Evolutionary conservation across 805 yeast species (phyloP).

Genomic region (Candida sanyiensis): DNA sequence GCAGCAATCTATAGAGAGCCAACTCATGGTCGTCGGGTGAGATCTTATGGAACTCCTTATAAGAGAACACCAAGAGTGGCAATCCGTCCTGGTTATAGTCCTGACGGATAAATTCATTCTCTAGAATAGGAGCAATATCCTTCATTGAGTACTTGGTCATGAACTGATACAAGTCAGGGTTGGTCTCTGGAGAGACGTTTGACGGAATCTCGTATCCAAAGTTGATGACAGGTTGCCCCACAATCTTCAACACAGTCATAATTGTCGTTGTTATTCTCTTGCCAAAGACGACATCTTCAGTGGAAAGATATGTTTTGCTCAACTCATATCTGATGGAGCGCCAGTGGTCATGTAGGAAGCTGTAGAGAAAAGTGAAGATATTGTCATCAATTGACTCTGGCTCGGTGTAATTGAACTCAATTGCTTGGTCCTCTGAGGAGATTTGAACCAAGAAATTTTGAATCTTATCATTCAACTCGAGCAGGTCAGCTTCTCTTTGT

Average conservation of each 20-base stretch:
- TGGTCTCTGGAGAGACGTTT: conserved; percentile 44
- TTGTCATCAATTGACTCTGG: conserved; percentile 21
- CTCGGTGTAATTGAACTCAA: conserved; percentile 19
- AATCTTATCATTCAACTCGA: conserved; percentile 34
- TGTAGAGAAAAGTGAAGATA: conserved; percentile 39
- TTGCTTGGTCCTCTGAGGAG: conserved; percentile 23
- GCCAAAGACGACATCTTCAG: conserved; percentile 20
- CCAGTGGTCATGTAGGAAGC: conserved; percentile 47
- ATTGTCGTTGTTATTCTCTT: conserved; percentile 32
- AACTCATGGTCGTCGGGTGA: conserved; percentile 40
- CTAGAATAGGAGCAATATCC: conserved; percentile 41
- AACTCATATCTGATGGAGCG: conserved; percentile 28
- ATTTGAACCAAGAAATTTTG: conserved; percentile 35
- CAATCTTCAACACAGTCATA: conserved; percentile 41
- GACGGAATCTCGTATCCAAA: conserved; percentile 53
- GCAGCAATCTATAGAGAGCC: conserved; percentile 54
- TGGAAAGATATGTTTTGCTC: conserved; percentile 15
- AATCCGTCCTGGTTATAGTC: conserved; percentile 68
- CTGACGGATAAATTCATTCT: conserved; percentile 48
- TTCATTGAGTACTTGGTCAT: conserved; percentile 61
- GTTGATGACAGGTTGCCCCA: conserved; percentile 57
- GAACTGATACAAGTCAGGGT: conserved; percentile 58
- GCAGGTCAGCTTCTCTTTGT: conserved; percentile 36
- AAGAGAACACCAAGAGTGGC: conserved; percentile 56
- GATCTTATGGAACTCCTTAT: conserved; percentile 32